phyloP scores from a whole-genome alignment of 345 rosid species.

The Eucalyptus sp. region DNA sequence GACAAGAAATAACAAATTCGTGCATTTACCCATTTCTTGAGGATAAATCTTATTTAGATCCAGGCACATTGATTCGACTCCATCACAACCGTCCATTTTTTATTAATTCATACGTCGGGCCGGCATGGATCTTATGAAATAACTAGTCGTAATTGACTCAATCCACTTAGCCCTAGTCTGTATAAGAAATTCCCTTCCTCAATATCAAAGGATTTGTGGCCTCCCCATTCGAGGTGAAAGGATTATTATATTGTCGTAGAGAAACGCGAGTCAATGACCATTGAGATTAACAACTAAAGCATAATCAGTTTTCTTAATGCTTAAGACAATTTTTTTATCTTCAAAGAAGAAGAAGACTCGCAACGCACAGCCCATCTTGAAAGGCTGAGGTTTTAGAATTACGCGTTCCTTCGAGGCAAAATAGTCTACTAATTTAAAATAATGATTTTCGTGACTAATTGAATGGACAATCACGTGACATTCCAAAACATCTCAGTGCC shows the following conservation, averaged over 20 bases:
- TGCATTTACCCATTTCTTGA: background rate
- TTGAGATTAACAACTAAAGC: background rate
- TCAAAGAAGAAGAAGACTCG: background rate
- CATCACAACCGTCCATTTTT: background rate
- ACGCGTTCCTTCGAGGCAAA: background rate
- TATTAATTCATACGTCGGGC: background rate
- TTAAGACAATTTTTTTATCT: fast-evolving
- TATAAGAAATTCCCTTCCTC: background rate
- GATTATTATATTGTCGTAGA: background rate
- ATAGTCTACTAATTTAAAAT: background rate
- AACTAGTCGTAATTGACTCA: background rate
- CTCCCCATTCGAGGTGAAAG: background rate
- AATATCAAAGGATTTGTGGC: background rate
- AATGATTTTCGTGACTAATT: background rate
- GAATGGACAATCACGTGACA: background rate
- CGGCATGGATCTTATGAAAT: background rate
- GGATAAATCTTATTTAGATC: background rate
- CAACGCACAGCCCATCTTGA: background rate
- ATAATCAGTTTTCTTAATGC: background rate
- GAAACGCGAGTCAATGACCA: background rate
- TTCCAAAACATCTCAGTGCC: background rate
- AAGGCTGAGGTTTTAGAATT: background rate
- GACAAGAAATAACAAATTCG: background rate
- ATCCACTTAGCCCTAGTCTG: background rate
- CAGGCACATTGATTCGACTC: background rate